phyloP scores from a whole-genome alignment of 1,284 basidiomycete genomes.

The Ustilago trichophora region DNA sequence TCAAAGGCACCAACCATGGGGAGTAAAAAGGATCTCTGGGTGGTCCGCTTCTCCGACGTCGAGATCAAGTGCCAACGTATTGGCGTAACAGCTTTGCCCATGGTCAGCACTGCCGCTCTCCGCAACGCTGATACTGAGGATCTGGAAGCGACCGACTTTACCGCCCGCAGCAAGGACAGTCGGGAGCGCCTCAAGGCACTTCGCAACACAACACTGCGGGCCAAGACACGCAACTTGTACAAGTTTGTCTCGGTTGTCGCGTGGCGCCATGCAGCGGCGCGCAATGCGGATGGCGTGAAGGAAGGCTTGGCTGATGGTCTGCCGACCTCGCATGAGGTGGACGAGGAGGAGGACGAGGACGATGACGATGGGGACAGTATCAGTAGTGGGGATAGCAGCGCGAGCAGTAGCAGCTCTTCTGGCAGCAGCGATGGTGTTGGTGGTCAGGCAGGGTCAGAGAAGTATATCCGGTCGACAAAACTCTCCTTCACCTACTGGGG shows the following conservation, averaged over 20 bases:
- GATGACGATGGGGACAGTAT: constrained; percentile 24
- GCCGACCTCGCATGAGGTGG: constrained; percentile 44
- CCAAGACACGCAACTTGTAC: constrained; percentile 60
- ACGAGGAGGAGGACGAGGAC: constrained; percentile 46
- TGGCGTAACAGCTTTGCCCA: constrained; percentile 85
- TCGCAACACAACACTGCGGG: constrained; percentile 53
- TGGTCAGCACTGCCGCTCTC: constrained; percentile 73
- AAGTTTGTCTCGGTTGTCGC: constrained; percentile 52
- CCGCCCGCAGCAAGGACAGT: constrained; percentile 53
- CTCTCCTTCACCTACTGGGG: constrained; percentile 60
- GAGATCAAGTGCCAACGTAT: constrained; percentile 88
- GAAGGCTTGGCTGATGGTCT: constrained; percentile 20
- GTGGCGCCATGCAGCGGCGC: constrained; percentile 38
- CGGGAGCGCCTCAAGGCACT: constrained; percentile 56
- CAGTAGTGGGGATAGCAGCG: constrained; percentile 19
- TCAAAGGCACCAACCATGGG: constrained; percentile 63
- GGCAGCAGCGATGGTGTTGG: constrained; percentile 43
- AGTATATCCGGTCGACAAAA: constrained; percentile 54
- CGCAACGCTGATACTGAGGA: constrained; percentile 1
- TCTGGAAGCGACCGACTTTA: constrained; percentile 32
- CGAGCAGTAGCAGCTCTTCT: constrained; percentile 18
- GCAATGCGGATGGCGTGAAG: not conserved
- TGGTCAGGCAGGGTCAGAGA: constrained; percentile 34
- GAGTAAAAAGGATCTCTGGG: constrained; percentile 81
- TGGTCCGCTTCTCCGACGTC: constrained; percentile 94